Base-by-base conservation (phyloP, 257 asterid genomes). In the Prunella vulgaris region DNA sequence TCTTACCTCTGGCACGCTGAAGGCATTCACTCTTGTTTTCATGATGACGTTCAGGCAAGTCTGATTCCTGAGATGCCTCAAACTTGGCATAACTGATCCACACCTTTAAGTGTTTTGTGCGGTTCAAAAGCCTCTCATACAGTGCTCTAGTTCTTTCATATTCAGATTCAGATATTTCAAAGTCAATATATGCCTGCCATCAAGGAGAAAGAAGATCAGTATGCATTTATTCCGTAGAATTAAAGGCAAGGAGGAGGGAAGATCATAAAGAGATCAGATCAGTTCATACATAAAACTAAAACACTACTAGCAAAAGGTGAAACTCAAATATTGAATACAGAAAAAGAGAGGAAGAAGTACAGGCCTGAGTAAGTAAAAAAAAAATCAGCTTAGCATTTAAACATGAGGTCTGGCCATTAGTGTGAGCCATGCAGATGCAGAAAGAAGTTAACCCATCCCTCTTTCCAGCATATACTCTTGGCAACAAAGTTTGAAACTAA, bases 31-130 rank as follows among this genome's bases (percentile, higher is more conserved):
- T 76, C 79, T 81, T 86, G 76, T 66, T 81, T 58, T 79, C 87
- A 64, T 49, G 14, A 25, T 84, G 89, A 68, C 76, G 85, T 71
- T 86, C 93, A 48, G 75, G 77, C 61, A 56, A 10, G 12, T 85
- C 88, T 21, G 88, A 61, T 27, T 77, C 84, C 68, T 67, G 77
- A 35, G 96, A 81, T 42, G 90, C 97, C 82, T 90, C 97, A 61
- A 94, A 94, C 81, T 94, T 91, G 40, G 97, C 97, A 84, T 80
- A 94, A 74, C 99, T 94, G 18, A 90, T 84, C 99, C 99, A 94
- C 79, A 94, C 99, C 77, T 94, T 94, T 83, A 91, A 79, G 77
- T 94, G 99, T 35, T 94, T 91, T 0, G 99, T 94, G 64, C 99
- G 91, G 77, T 87, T 49, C 65, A 94, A 78, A 64, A 94, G 97